Base-by-base conservation (phyloP, 192 early-diverging fungal species). In the Podila epicladia region DNA sequence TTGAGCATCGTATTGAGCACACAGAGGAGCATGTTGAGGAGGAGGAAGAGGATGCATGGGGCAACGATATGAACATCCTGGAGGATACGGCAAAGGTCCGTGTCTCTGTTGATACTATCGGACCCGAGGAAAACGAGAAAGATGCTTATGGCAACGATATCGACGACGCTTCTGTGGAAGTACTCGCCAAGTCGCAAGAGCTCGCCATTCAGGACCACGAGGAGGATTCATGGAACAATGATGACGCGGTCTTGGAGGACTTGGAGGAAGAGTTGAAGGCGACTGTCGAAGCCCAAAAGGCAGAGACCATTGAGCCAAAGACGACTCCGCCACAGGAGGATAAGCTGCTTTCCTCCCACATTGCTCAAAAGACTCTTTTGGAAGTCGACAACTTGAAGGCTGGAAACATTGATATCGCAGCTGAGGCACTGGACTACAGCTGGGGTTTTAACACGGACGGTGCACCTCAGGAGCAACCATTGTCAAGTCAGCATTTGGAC, bases 391-490 rank as follows among this genome's bases (percentile, higher is more conserved):
- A 11, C 8, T 20, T 20, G 13, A 32, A 33, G 12, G 26, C 12
- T 28, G 59, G 26, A 13, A 41, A 50, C 15, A 17, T 65, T 19
- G 64, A 65, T 13, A 48, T 41, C 41, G 15, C 41, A 15, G 13
- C 41, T 3, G 64, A 32, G 9, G 64, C 62, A 4, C 38, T 64
- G 1, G 62, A 65, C 48, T 17, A 65, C 22, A 13, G 24, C 5
- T 65, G 64, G 64, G 64, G 64, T 22, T 65, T 65, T 41, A 48
- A 65, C 28, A 37, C 22, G 62, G 32, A 63, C n/a, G 62, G 22
- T n/a, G 17, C 20, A 45, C 41, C 41, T 45, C 41, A 15, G 13
- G 41, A 45, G 41, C 41, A 45, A 1, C 1, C 41, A 17, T 45
- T 4, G 12, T 45, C 41, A 45, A 15, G 12, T 45, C 13, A 4